phyloP scores from a whole-genome alignment of 2,329 filamentous ascomycete species.

The Reticulascus tulasneorum region DNA sequence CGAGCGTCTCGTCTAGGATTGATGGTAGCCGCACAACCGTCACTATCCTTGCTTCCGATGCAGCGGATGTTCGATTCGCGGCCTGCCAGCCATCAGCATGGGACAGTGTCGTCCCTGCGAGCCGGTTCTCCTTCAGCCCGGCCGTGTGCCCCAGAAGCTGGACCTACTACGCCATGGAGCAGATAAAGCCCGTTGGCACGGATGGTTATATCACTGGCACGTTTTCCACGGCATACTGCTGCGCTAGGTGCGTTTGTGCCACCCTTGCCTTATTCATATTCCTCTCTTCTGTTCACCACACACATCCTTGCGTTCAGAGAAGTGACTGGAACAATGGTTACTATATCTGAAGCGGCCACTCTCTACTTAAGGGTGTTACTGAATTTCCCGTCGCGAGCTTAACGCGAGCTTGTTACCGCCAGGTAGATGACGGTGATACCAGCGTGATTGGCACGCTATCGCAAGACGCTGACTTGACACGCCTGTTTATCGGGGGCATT shows the following conservation, averaged over 20 bases:
- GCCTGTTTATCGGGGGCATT: no score
- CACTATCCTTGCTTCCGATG: background rate
- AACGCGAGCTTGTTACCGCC: no score
- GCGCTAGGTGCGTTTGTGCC: background rate
- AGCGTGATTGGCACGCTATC: no score
- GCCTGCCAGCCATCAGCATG: constrained; percentile 7
- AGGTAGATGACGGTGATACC: no score
- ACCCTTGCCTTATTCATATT: background rate
- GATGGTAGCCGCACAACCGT: background rate
- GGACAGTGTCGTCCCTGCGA: background rate
- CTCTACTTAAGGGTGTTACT: no score
- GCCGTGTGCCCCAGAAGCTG: constrained; percentile 8
- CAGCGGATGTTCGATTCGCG: no score
- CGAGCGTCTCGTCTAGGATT: background rate
- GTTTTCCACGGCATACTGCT: constrained; percentile 11
- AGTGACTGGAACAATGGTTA: background rate
- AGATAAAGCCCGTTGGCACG: background rate
- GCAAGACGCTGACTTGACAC: no score
- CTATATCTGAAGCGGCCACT: no score
- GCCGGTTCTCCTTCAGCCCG: constrained; percentile 3
- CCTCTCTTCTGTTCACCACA: background rate
- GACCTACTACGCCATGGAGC: constrained; percentile 6
- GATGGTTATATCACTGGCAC: no score
- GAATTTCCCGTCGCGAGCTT: no score
- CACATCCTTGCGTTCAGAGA: background rate